Evolutionary conservation across 345 rosid species (phyloP).

Genomic region (Crucihimalaya himalaica): DNA sequence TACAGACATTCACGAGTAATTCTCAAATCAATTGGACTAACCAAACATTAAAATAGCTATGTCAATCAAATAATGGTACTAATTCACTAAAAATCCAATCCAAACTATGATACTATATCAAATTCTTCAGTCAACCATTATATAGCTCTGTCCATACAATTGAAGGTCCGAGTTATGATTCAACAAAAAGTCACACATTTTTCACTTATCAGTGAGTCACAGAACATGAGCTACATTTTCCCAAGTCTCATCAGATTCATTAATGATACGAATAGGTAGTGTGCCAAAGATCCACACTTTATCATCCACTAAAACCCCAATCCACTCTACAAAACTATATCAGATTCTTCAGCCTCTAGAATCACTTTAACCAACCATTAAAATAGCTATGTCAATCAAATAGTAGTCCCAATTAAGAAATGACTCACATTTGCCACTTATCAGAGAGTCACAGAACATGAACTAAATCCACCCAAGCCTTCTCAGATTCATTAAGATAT

Average conservation of each 20-base stretch:
- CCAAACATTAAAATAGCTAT: not conserved
- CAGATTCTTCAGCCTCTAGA: not conserved
- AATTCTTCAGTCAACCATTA: not conserved
- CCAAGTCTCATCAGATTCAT: not conserved
- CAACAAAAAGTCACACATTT: not conserved
- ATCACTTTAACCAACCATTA: not conserved
- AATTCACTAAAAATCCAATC: not conserved
- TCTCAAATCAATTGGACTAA: not conserved
- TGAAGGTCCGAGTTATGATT: not conserved
- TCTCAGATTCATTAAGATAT: not conserved
- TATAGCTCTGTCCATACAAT: not conserved
- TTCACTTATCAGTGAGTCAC: not conserved
- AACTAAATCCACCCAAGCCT: not conserved
- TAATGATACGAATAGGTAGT: not conserved
- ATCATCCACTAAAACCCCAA: not conserved
- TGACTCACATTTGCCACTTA: not conserved
- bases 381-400: not conserved
- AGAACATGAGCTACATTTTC: not conserved
- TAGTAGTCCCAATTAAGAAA: not conserved
- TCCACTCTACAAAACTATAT: not conserved
- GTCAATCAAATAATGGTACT: not conserved
- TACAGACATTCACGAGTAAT: not conserved
- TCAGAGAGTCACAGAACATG: conserved; percentile 1
- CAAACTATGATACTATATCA: not conserved
- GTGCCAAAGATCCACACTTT: conserved; percentile 2